A percentile compares a stretch with the other conserved stretches of the same genome.
Conservation (phyloP, 164 flowering plant genomes). For the Magnolia sinica region DNA sequence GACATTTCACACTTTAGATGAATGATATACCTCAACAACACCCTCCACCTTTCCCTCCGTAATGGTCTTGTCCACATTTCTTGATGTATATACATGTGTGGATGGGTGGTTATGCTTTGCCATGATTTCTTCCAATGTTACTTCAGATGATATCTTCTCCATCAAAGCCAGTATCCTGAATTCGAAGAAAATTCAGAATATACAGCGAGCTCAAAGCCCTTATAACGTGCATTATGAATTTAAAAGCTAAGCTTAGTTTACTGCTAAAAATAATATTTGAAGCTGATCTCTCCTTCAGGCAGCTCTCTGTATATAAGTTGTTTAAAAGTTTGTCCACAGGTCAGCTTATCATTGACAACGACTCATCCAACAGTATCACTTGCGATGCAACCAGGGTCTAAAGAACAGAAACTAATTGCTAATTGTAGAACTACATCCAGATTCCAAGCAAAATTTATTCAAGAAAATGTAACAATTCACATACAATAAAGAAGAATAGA, state of each 20-base stretch:
- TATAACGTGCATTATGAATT: neutral
- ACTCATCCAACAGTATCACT: too few relatives aligned
- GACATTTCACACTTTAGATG: neutral
- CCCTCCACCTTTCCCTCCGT: conserved; percentile 74
- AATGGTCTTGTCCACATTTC: conserved; percentile 45
- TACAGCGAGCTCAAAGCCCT: neutral
- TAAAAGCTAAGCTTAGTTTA: neutral
- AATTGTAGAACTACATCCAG: too few relatives aligned
- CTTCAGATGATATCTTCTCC: conserved; percentile 34
- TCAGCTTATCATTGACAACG: too few relatives aligned
- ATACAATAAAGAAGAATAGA: too few relatives aligned
- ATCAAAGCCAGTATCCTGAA: conserved; percentile 55
- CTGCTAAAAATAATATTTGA: neutral
- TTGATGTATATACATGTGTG: conserved; percentile 37
- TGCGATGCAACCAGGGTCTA: too few relatives aligned
- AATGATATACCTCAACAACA: conserved; percentile 53
- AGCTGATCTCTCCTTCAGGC: too few relatives aligned
- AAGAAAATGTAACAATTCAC: too few relatives aligned
- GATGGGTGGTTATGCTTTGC: conserved; percentile 42
- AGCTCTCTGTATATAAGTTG: too few relatives aligned
- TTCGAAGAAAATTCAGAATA: conserved; percentile 10
- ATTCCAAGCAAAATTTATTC: too few relatives aligned
- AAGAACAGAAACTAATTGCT: too few relatives aligned
- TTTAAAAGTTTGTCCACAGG: too few relatives aligned
- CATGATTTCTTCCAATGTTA: conserved; percentile 44